Percentiles rank a stretch among this genome's conserved stretches.
Evolutionary conservation across 2,329 filamentous ascomycete genomes (phyloP).

Genomic region (Fusarium foetens): DNA sequence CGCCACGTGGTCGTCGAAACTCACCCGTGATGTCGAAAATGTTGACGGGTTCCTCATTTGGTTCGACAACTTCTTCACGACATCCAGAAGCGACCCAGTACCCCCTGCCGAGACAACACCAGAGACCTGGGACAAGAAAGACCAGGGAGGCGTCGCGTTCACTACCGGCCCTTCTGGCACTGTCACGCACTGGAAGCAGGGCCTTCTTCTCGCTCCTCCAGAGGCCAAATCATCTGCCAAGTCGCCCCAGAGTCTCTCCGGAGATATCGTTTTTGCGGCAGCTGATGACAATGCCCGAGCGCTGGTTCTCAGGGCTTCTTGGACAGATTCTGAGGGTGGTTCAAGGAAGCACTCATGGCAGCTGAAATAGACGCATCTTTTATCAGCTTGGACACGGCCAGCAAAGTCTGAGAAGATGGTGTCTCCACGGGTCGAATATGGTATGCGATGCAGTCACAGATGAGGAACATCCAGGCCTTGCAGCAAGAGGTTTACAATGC

Average conservation of each 20-base stretch:
- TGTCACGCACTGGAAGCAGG: constrained; percentile 92
- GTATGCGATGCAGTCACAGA: constrained; percentile 55
- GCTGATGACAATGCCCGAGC: constrained; percentile 75
- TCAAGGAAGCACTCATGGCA: constrained; percentile 62
- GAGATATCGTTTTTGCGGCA: constrained; percentile 76
- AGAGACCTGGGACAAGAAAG: constrained; percentile 68
- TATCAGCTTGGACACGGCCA: background rate
- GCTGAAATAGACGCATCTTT: constrained; percentile 51
- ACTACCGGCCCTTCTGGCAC: constrained; percentile 83
- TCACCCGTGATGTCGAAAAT: constrained; percentile 70
- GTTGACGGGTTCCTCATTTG: constrained; percentile 92
- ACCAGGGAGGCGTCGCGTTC: constrained; percentile 77
- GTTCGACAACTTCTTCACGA: constrained; percentile 94
- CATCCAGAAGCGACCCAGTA: constrained; percentile 63
- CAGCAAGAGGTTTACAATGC: constrained; percentile 87
- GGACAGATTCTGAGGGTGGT: constrained; percentile 60
- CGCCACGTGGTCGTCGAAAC: constrained; percentile 70
- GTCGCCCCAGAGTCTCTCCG: constrained; percentile 68
- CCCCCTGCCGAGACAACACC: constrained; percentile 65
- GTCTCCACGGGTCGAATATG: background rate
- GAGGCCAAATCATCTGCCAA: constrained; percentile 58
- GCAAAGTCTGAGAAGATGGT: background rate
- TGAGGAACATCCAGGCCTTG: constrained; percentile 82
- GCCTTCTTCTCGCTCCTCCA: constrained; percentile 75
- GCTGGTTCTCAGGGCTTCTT: constrained; percentile 71